Evolutionary conservation across 257 asterid genomes (phyloP), one percentile per base, ranked within the genome.

Genomic region (Rubia yunnanensis): DNA sequence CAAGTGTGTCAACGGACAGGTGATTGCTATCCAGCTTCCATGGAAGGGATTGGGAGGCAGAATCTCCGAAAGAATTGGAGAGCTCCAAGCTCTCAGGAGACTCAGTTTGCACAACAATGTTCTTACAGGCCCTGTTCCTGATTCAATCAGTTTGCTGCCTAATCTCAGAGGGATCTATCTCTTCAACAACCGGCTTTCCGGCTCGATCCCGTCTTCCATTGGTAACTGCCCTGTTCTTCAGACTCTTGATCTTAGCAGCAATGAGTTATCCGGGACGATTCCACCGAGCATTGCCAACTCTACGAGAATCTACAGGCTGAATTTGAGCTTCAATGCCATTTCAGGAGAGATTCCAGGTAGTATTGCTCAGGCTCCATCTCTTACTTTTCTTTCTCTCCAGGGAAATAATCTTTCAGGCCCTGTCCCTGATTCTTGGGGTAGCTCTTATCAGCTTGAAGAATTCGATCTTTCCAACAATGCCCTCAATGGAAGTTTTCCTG

Each of bases 21-120:
- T 89, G 36, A 82, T 82, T 13, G 84, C 88, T 17, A 83, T 89
- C 27, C 91, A 83, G 79, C 90, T 89, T 13, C 96, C 96, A 0
- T 89, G 75, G 75, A 84, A 76, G 65, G 91, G 86, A 18, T 63
- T 89, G 13, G 88, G 95, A 14, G 98, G 98, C 4, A 73, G 87
- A 20, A 79, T 92, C 39, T 85, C 96, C 1, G 95, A 89, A 23
- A 80, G 72, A 60, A 80, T 89, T 14, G 94, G 97, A 2, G 94
- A 83, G 41, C 83, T 92, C 14, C 84, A 74, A 50, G 76, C 91
- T n/a, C 91, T 92, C 60, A 80, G 98, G 7, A 88, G 81, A 31
- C 68, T 92, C 35, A 92, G 98, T 72, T 87, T 92, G 69, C 98
- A 92, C 69, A 91, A 89, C 72, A 92, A 92, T 67, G 64, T 38